Evolutionary conservation across 2,329 filamentous ascomycete genomes (phyloP), one percentile per base, ranked within the genome.

Genomic region (Sporothrix globosa): DNA sequence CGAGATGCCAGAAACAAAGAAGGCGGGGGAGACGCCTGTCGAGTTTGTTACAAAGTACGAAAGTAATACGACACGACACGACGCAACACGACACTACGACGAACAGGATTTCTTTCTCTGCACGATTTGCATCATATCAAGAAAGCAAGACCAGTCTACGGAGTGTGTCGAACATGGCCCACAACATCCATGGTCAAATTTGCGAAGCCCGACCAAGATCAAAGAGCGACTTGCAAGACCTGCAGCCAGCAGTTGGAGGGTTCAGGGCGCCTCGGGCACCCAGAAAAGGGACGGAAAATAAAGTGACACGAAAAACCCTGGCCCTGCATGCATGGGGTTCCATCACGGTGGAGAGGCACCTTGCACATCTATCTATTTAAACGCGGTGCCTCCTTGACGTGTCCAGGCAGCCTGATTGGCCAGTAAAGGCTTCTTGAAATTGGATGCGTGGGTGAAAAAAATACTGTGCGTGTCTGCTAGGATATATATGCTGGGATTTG

Each of bases 341-440:
- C 54, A 58, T 39, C 30, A 13, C 7, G 54, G 58, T 63, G 58
- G 58, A 27, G 58, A 61, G 39, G 10, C 13, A 34, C 48, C 30
- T 13, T 44, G 41, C 41, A 24, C 21, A 11, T 17, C n/a, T 61
- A 46, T 41, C 53, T 67, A 52, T 39, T 53, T n/a, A 30, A 34
- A 39, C 63, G 63, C 63, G 63, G 10, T 67, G 21, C 52, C 27
- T 46, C 10, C 44, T 54, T 21, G n/a, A 58, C 52, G 66, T 68
- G 66, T 68, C 66, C 41, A 41, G 21, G 9, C 41, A 2, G 21
- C 6, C 53, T 68, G 66, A 68, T 68, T 68, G 66, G 66, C 66
- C 53, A 17, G 39, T 39, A 14, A 44, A 39, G 30, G 54, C 21
- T 14, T 52, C 52, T 46, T 56, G 66, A 68, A 68, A 68, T 68